Evolutionary conservation across 306 rosid species (phyloP), one percentile per base, ranked within the genome.

Genomic region (Cyclanthera cordifolia): DNA sequence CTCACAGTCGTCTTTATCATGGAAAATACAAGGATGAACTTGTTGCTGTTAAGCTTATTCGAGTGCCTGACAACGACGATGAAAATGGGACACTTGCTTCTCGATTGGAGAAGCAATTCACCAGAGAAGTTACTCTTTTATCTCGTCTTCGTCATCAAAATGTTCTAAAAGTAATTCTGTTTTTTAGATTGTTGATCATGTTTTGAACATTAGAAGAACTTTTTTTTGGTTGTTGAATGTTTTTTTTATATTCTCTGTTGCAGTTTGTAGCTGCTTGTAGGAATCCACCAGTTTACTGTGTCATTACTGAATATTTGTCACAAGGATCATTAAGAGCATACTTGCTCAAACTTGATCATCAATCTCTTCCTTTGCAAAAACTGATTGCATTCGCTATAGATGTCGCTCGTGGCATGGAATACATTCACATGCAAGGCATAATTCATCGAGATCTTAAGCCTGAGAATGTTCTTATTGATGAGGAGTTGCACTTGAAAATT

Each of bases 361-460:
- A 77, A 77, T 23, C 87, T 63, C 77, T 94, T 60, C 80, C 95
- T 66, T 52, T 66, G 14, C 54, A 80, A 59, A 83, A 88, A 72
- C 80, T 90, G 17, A 63, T 90, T 19, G 67, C 80, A 56, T 71
- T 85, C 73, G 90, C 97, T 48, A 80, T 94, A 50, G 99, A 94
- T 73, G 87, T 94, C 72, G 86, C 95, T 70, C 91, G 80, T 0
- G 99, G 95, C 46, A 86, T 94, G 97, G 97, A 86, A 69, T 94
- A 86, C 75, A 85, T 90, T 76, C 99, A 94, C 84, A 83, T 89
- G 8, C 87, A 85, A 72, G 95, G 95, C 55, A 73, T 94, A 63
- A 88, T 88, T 61, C 99, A 94, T 75, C 83, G 99, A 28, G 99
- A 94, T 74, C 90, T 94, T 32, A 94, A 94, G 74, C 99, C 99